Percentiles rank a stretch among this genome's conserved stretches.
These are phyloP conservation scores for Marasmius oreades DNA, from an alignment of 1,284 basidiomycete species.

Conservation along the genomic window DNA sequence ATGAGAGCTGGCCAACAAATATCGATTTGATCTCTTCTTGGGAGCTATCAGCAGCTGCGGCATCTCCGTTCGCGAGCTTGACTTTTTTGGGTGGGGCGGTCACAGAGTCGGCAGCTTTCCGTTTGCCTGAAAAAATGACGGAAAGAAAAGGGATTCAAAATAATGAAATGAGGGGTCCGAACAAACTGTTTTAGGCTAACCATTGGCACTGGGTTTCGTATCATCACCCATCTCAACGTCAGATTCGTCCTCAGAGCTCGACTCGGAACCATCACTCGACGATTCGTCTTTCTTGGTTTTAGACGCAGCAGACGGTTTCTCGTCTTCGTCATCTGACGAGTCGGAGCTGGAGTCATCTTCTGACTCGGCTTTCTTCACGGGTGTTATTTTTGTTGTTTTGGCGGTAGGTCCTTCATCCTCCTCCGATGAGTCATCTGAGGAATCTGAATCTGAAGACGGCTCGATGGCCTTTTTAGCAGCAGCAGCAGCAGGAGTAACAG, in stretches of 20 bases:
- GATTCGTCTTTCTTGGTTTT: not conserved
- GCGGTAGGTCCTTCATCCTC: not conserved
- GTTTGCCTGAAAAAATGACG: conserved; percentile 54
- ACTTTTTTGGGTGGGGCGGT: conserved; percentile 76
- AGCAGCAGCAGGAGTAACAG: no score
- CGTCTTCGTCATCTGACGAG: conserved; percentile 22
- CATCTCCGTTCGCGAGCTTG: conserved; percentile 63
- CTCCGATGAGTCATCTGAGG: conserved; percentile 1
- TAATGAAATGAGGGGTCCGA: no score
- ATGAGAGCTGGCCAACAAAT: conserved; percentile 93
- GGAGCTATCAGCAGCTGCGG: conserved; percentile 41
- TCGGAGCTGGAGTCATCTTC: conserved; percentile 14
- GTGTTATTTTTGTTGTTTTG: not conserved
- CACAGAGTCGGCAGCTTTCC: conserved; percentile 76
- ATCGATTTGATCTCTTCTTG: conserved; percentile 68
- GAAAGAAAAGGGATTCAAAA: conserved; percentile 8
- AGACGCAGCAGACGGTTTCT: conserved; percentile 14
- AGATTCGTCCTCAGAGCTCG: conserved; percentile 34
- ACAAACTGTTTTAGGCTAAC: no score
- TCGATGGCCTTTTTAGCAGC: no score
- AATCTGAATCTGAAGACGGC: conserved; percentile 1
- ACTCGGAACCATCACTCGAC: conserved; percentile 18
- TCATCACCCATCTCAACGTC: conserved; percentile 58
- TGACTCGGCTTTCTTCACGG: conserved; percentile 18
- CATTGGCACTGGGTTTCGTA: conserved; percentile 36